Evolutionary conservation across 108 stramenopile genomes (phyloP), one percentile per base, ranked within the genome.

Genomic region (Chaetoceros tenuissimus): DNA sequence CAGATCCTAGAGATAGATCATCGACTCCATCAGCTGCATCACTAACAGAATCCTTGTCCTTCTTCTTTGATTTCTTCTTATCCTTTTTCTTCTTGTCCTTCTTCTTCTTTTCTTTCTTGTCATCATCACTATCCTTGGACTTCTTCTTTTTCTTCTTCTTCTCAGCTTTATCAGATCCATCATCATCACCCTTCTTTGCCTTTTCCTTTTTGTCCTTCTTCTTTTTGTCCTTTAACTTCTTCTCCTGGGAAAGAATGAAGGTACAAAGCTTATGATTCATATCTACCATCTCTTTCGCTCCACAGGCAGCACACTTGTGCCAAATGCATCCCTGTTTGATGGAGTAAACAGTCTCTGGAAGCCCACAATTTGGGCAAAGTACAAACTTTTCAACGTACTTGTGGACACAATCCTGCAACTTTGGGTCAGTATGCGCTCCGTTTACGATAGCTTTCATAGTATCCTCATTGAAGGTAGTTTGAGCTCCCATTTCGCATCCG

Each of bases 311-410:
- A 75, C 99, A 99, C 60, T 93, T 92, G 72, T 97, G 97, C 57
- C 60, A 86, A 68, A 99, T 94, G 24, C 62, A 48, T 40, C 85
- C 96, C 48, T 63, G 70, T 78, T 99, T 99, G 70, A 99, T 94
- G 63, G 94, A 94, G 89, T 97, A 96, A 45, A 94, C 83, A 26
- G 98, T 96, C 77, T 99, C 98, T 0, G 98, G 98, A 53, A 96
- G 75, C 21, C 83, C 52, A 64, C 98, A 99, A 57, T 82, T 82
- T 70, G 95, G 95, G 64, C 98, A 99, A n/a, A 99, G 66, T 21
- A 99, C 98, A 64, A 98, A 99, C 25, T 60, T 50, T 53, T 98
- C 92, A 69, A 97, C 84, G 87, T 97, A 99, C 43, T 80, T 82
- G 75, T 84, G 82, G 22, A 98, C 74, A 55, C 85, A 48, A 53